Evolutionary conservation across 805 yeast genomes (phyloP), one percentile per base, ranked within the genome.

Genomic region (Starmerella scarabaei): DNA sequence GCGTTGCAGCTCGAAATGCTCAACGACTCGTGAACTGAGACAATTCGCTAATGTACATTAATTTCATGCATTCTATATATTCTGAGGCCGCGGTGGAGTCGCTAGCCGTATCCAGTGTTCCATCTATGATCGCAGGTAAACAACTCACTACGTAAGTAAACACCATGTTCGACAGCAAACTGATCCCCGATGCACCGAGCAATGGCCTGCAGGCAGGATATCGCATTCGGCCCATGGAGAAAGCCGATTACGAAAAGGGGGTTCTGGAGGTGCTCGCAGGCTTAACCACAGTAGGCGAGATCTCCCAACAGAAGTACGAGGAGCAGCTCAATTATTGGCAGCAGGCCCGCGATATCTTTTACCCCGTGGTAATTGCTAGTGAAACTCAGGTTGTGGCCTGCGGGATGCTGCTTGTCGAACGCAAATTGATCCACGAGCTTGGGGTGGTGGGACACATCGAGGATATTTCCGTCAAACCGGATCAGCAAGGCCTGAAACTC

Each of bases 401-500:
- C 0, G 97, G 97, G 0, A 75, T 80, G 57, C 62, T 88, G 12
- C 53, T 91, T 9, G 65, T 91, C 6, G 98, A 88, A 58, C 69
- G 69, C 36, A 88, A 88, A 59, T 56, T 62, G 47, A 84, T 91
- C 47, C 98, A 88, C 60, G 72, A 65, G 30, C 75, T 91, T 57
- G 93, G 94, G 0, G 60, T 69, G 38, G 93, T 83, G 4, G 97
- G 97, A 2, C 97, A 88, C 62, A 80, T 88, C 47, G 98, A 88
- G 55, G 98, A 88, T 57, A 88, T 88, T 45, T 79, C 96, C 1
- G 93, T 88, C 3, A 67, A 75, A 16, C 56, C 58, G 23, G 62
- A 67, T 16, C 81, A 81, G 56, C 96, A 86, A 55, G 98, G 98
- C 5, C 76, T 78, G 55, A 73, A 73, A 50, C 63, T 88, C 35